Conservation (phyloP, 1,284 basidiomycete genomes). For the Xerocomus minutiporus region DNA sequence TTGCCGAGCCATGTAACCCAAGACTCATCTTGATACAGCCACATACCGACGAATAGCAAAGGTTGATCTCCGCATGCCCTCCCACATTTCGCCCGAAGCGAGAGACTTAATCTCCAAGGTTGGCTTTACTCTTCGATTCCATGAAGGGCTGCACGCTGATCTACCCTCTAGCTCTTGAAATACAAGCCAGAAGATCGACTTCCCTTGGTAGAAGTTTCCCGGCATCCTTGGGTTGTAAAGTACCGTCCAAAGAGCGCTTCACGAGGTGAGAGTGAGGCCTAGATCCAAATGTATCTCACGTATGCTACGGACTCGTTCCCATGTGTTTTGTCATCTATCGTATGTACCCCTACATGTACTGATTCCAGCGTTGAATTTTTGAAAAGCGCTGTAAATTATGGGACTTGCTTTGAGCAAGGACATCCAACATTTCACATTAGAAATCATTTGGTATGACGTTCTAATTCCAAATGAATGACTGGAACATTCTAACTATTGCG, state of each 20-base stretch:
- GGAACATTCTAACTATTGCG: constrained; percentile 22
- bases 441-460: too few relatives aligned
- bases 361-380: background rate
- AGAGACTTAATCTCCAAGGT: constrained; percentile 64
- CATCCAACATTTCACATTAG: too few relatives aligned
- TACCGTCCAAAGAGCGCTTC: constrained; percentile 49
- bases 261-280: constrained; percentile 24
- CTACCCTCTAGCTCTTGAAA: constrained; percentile 68
- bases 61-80: constrained; percentile 79
- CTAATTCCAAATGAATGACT: constrained; percentile 6
- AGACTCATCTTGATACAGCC: constrained; percentile 41
- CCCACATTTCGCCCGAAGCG: constrained; percentile 60
- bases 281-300: constrained; percentile 1
- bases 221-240: constrained; percentile 91
- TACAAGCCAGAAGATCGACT: constrained; percentile 84
- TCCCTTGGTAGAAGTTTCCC: constrained; percentile 74
- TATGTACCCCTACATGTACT: constrained; percentile 17
- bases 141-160: constrained; percentile 23
- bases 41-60: constrained; percentile 84
- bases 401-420: background rate
- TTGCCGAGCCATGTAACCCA: background rate
- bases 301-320: constrained; percentile 1
- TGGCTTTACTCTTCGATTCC: constrained; percentile 16
- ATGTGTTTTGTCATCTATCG: constrained; percentile 10
- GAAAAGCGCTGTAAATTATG: too few relatives aligned